Base-by-base conservation (phyloP, 495 filamentous ascomycete genomes). In the Penicillium mononematosum region DNA sequence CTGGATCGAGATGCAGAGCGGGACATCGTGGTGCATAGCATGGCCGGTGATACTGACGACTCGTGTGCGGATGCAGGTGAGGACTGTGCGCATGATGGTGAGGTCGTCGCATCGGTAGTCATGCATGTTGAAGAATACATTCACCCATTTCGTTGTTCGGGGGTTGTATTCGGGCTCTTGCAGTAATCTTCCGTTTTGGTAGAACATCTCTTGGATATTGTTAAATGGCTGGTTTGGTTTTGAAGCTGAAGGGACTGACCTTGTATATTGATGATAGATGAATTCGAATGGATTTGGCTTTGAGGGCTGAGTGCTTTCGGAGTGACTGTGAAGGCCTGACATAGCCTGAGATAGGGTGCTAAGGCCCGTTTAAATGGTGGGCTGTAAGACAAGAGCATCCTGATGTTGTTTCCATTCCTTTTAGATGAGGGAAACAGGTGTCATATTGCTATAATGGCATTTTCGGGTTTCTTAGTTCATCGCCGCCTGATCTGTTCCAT, bases 11-110 rank as follows among this genome's bases (percentile, higher is more conserved):
- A 55, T 16, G 38, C 53, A 55, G 16, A 46, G 32, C 5, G 53
- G 44, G 16, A 14, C 1, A n/a, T 36, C 22, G 6, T 46, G 53
- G 19, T 55, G 53, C 53, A 55, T 55, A 14, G 53, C 32, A 39
- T 41, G 11, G 7, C 7, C 14, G 5, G 53, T 55, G 16, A 55
- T 47, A 24, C 31, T 55, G 34, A 39, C 53, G 12, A 55, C 53
- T 19, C 44, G 27, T 8, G 53, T 55, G 7, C 53, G 53, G 24
- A 55, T 55, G 14, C 53, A 55, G 16, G 53, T 55, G 3, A 46
- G 20, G 8, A 55, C 22, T 7, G 53, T 55, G 16, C 42, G 31
- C 53, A 55, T 55, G 16, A 55, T 38, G 4, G 53, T 10, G 0
- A 39, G 20, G 22, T 55, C 53, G 3, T 55, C 53, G n/a, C 42